Evolutionary conservation across 306 rosid species (phyloP), one percentile per base, ranked within the genome.

Genomic region (Dryas octopetala): DNA sequence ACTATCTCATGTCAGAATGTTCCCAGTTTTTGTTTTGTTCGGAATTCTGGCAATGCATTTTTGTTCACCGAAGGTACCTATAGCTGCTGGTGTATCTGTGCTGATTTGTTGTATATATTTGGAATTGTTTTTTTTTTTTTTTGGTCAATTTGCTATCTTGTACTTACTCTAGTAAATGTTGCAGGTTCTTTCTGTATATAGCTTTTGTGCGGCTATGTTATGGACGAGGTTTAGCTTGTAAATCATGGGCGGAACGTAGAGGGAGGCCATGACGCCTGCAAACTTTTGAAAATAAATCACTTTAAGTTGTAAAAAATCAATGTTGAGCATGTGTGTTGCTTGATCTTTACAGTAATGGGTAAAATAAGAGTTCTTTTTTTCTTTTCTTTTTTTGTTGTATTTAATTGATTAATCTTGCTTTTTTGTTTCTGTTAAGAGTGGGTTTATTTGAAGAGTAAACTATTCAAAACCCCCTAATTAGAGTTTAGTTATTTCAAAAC

Each of bases 161-260:
- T 48, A 69, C 72, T 74, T 23, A 73, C 23, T 71, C 47, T 55
- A 58, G 77, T 81, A 68, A 58, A 73, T 57, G 74, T 73, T 85
- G 87, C 93, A 91, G 97, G 90, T 80, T 76, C 66, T 69, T 26
- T 65, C 47, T 92, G 93, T 93, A 84, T 76, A 93, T 88, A 91
- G 78, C 84, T 82, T 85, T 88, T 81, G 55, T 55, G 82, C 77
- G 80, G 86, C 78, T 62, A 16, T 73, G 76, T 76, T 66, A 76
- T 69, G 82, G 85, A 83, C 46, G 85, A 87, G 96, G 89, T 81
- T 80, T 23, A 63, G 50, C 38, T 32, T 32, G 38, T 32, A 32
- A 32, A 32, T 32, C 38, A 32, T 32, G 38, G 38, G 38, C 3
- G 38, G 38, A 32, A 32, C 38, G 3, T 32, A 32, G 38, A 32